Percentiles rank a stretch among this genome's conserved stretches.
These are phyloP conservation scores for Exobasidium cylindrosporum DNA, from an alignment of 1,284 basidiomycete species.

Conservation along the genomic window DNA sequence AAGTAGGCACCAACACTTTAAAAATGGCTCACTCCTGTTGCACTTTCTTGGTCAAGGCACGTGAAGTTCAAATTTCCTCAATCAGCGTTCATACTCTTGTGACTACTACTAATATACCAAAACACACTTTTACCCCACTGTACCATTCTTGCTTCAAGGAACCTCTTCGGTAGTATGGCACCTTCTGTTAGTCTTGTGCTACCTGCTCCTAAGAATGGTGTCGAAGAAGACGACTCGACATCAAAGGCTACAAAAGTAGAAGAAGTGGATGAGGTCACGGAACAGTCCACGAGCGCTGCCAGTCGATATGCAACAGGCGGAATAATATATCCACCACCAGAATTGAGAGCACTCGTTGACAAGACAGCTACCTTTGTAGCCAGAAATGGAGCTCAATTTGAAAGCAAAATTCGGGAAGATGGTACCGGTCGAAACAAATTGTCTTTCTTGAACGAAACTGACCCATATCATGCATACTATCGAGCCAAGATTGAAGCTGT, in stretches of 20 bases:
- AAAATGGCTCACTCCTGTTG: too few species aligned
- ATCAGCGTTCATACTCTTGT: too few species aligned
- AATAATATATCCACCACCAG: slow-evolving; percentile 57
- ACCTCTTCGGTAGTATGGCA: slow-evolving; percentile 8
- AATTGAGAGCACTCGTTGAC: slow-evolving; percentile 80
- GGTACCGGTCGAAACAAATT: slow-evolving; percentile 47
- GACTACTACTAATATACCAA: too few species aligned
- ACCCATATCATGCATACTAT: slow-evolving; percentile 53
- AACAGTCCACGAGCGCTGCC: slow-evolving; percentile 19
- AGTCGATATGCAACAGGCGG: slow-evolving; percentile 37
- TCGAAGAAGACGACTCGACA: slow-evolving; percentile 19
- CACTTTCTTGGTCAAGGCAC: too few species aligned
- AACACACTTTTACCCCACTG: too few species aligned
- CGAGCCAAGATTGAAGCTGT: slow-evolving; percentile 39
- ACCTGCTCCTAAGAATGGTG: slow-evolving; percentile 32
- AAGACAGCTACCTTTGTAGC: slow-evolving; percentile 92
- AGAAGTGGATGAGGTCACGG: slow-evolving; percentile 28
- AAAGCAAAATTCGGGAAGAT: slow-evolving; percentile 45
- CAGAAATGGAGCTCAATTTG: slow-evolving; percentile 47
- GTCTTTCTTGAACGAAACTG: slow-evolving; percentile 42
- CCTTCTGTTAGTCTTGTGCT: slow-evolving; percentile 30
- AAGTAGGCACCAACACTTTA: too few species aligned
- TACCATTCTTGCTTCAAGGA: too few species aligned
- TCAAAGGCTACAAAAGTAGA: slow-evolving; percentile 23
- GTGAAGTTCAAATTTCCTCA: too few species aligned